A percentile compares a stretch with the other conserved stretches of the same genome.
These are phyloP conservation scores for Auriculariales sp. DNA, from an alignment of 768 basidiomycete genomes.

Conservation along the genomic window DNA sequence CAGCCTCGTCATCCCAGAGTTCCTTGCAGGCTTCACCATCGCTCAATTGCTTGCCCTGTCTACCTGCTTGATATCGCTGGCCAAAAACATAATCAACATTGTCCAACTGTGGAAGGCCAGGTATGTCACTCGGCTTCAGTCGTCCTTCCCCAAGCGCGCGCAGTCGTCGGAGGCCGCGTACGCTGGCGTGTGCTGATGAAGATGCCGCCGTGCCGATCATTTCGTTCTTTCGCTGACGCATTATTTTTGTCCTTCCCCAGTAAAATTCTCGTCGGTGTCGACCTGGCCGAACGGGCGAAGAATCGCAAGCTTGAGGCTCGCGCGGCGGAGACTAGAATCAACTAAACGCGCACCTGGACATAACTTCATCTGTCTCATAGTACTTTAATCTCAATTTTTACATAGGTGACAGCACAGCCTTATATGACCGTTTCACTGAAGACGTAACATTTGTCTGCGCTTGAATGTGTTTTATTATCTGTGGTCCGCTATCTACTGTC, in stretches of 20 bases:
- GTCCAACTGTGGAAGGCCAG: conserved; percentile 98
- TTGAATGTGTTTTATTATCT: too few relatives aligned
- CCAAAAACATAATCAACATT: conserved; percentile 86
- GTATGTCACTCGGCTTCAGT: not conserved
- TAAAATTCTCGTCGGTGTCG: conserved; percentile 86
- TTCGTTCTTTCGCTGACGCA: not conserved
- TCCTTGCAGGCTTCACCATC: conserved; percentile 43
- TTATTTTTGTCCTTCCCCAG: conserved; percentile 9
- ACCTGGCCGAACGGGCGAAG: conserved; percentile 70
- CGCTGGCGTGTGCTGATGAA: too few relatives aligned
- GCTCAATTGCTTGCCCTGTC: conserved; percentile 53
- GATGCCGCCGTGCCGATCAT: too few relatives aligned
- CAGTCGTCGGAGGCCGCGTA: too few relatives aligned
- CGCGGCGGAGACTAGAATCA: not conserved
- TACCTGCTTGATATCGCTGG: conserved; percentile 51
- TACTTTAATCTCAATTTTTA: too few relatives aligned
- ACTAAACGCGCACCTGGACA: not conserved
- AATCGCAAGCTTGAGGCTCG: not conserved
- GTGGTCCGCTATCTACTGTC: too few relatives aligned
- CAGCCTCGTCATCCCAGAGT: conserved; percentile 8
- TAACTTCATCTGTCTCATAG: too few relatives aligned
- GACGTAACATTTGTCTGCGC: too few relatives aligned
- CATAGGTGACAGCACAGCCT: too few relatives aligned
- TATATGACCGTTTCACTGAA: too few relatives aligned
- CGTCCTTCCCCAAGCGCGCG: not conserved